phyloP scores from a whole-genome alignment of 2,329 filamentous ascomycete species.

The Massarina eburnea region DNA sequence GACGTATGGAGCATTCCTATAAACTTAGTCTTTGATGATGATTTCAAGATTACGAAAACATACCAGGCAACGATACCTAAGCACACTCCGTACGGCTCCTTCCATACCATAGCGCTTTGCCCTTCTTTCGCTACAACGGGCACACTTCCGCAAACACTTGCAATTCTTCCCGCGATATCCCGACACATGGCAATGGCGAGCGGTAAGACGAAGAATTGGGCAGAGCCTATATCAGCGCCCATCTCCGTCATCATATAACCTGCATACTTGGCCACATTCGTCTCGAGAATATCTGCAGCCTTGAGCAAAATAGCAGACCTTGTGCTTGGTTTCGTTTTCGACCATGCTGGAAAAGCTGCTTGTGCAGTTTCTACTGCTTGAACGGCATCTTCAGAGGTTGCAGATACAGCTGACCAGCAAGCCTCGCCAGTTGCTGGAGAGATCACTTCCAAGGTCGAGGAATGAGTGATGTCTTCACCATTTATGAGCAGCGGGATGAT shows the following conservation, averaged over 20 bases:
- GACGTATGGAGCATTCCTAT: conserved; percentile 51
- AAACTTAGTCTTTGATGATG: background rate
- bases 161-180: conserved; percentile 52
- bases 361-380: conserved; percentile 61
- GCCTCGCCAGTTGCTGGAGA: conserved; percentile 57
- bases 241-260: conserved; percentile 60
- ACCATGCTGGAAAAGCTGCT: conserved; percentile 68
- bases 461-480: conserved; percentile 46
- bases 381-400: conserved; percentile 55
- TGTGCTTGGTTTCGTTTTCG: conserved; percentile 56
- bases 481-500: conserved; percentile 47
- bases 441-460: conserved; percentile 39
- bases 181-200: conserved; percentile 45
- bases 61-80: conserved; percentile 78
- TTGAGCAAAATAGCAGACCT: conserved; percentile 70
- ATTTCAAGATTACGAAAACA: conserved; percentile 6
- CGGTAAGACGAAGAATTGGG: conserved; percentile 35
- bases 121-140: conserved; percentile 50
- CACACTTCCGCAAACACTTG: conserved; percentile 48
- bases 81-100: conserved; percentile 75
- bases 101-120: conserved; percentile 63
- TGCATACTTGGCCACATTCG: conserved; percentile 60
- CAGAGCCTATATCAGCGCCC: conserved; percentile 44
- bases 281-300: conserved; percentile 64
- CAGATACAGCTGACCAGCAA: conserved; percentile 56